phyloP scores from a whole-genome alignment of 129 eudicot species.

The Solidago caesia region DNA sequence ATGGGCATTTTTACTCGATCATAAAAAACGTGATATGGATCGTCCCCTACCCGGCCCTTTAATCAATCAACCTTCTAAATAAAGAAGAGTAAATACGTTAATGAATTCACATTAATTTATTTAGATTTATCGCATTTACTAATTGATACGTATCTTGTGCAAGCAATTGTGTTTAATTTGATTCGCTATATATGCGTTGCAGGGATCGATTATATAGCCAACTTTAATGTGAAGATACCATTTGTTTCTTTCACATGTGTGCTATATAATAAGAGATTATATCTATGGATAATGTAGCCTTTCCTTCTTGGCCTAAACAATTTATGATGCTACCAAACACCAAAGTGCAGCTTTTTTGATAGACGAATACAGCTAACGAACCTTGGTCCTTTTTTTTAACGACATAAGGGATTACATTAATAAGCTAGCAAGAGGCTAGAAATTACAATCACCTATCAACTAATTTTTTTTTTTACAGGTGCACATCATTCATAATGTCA shows the following conservation, averaged over 20 bases:
- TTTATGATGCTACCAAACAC: too few species aligned
- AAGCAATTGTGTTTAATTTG: neutral
- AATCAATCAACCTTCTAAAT: neutral
- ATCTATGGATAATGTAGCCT: too few species aligned
- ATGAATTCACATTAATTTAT: neutral
- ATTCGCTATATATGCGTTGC: neutral
- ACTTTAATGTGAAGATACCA: neutral
- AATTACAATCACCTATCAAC: too few species aligned
- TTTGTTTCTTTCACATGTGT: neutral
- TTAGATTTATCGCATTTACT: neutral
- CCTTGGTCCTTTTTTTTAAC: too few species aligned
- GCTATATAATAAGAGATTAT: too few species aligned
- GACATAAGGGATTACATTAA: too few species aligned
- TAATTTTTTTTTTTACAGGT: too few species aligned
- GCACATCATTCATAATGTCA: too few species aligned
- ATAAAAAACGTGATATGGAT: neutral
- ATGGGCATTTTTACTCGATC: neutral
- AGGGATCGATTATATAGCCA: neutral
- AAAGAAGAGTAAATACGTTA: neutral
- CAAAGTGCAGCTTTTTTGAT: too few species aligned
- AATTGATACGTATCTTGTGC: neutral
- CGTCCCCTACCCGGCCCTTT: conserved; percentile 6
- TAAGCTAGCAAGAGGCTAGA: too few species aligned
- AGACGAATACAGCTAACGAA: too few species aligned
- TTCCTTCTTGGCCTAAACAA: too few species aligned